Conservation (phyloP, 2,329 filamentous ascomycete genomes). For the Eurotiales sp. region DNA sequence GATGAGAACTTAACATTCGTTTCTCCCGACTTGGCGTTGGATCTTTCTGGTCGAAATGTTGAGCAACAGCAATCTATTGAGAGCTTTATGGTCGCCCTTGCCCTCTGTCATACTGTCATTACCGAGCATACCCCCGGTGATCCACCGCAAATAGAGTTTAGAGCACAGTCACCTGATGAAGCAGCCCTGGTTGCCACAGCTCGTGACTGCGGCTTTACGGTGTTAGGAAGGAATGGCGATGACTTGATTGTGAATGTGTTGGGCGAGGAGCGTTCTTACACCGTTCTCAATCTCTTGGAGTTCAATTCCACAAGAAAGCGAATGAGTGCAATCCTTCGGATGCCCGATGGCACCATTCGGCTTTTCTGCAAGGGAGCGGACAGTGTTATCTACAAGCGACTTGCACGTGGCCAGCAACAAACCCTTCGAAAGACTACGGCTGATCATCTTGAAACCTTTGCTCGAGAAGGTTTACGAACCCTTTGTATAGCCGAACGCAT, state of each 20-base stretch:
- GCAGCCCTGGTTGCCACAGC: conserved; percentile 91
- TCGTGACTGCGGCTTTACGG: conserved; percentile 90
- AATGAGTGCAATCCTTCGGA: conserved; percentile 94
- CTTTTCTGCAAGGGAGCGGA: conserved; percentile 97
- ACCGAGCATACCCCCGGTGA: conserved; percentile 87
- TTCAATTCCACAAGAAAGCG: conserved; percentile 96
- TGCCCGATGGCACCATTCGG: conserved; percentile 85
- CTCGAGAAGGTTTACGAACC: conserved; percentile 88
- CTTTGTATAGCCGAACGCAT: conserved; percentile 87
- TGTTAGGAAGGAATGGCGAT: conserved; percentile 74
- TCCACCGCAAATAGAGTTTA: conserved; percentile 86
- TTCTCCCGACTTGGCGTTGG: conserved; percentile 80
- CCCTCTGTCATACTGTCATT: conserved; percentile 95
- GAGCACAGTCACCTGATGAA: conserved; percentile 95
- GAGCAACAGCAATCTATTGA: conserved; percentile 73
- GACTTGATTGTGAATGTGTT: conserved; percentile 82
- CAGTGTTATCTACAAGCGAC: conserved; percentile 90
- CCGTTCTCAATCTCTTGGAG: conserved; percentile 88
- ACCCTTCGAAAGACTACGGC: conserved; percentile 80
- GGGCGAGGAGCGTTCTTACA: conserved; percentile 80
- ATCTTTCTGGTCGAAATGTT: conserved; percentile 71
- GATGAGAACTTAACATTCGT: conserved; percentile 91
- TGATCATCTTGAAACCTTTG: conserved; percentile 95
- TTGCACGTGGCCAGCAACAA: conserved; percentile 79
- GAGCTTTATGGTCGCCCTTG: conserved; percentile 89